Base-by-base conservation (phyloP, 148 eudicot species). In the Vaccinium corymbosum region DNA sequence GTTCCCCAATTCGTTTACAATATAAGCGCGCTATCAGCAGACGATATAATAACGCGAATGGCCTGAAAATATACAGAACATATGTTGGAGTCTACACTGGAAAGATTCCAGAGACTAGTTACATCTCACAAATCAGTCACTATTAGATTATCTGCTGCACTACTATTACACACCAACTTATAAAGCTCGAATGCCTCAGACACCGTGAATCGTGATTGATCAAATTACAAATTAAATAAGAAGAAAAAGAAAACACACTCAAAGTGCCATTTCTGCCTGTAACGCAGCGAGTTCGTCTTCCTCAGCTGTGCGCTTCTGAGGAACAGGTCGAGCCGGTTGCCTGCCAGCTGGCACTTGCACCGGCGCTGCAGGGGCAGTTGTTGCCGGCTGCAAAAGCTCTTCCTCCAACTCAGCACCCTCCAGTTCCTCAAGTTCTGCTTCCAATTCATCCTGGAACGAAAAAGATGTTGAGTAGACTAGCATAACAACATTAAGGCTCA, bases 201-300 rank as follows among this genome's bases (percentile, higher is more conserved):
- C 16, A 25, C 74, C 74, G 61, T 20, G 53, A 17, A 25, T 49
- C 59, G 61, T 32, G 42, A 17, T 49, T 50, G 76, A 81, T 77
- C 78, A 25, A 76, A 83, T 83, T 70, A 82, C 78, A 51, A 16
- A 42, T 74, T 61, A 29, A 10, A 82, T 64, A 78, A 49, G 13
- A 29, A 25, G n/a, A 78, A 9, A 16, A 32, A 38, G 79, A 57
- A n/a, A 61, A 75, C 85, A 84, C 25, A 83, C 84, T 90, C 86
- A 91, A 57, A 93, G 91, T 22, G 95, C 95, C 93, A 93, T 90
- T 79, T 93, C 95, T 27, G 94, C 93, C 87, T 91, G 94, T 83
- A 93, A 77, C 35, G 94, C 94, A 27, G 89, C 94, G 50, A 93
- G 89, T 86, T 93, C 95, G 29, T 93, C 95, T 70, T 93, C 95